Evolutionary conservation across 2,329 filamentous ascomycete species (phyloP), one percentile per base, ranked within the genome.

Genomic region (Aspergillus texensis): DNA sequence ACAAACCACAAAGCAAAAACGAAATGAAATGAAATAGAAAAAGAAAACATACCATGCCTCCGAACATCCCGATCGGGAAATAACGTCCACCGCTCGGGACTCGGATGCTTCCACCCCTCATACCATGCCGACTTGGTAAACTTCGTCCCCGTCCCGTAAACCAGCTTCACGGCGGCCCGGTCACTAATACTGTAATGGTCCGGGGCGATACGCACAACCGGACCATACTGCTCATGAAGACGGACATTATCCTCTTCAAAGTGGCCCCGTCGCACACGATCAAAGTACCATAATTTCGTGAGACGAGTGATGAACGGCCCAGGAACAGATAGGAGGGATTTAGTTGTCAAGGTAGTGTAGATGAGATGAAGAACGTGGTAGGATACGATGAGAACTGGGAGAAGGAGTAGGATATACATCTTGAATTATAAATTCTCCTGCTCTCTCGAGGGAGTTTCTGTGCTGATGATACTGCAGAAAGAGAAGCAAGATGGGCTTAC

Each of bases 131-230:
- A 72, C 63, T 83, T 83, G 26, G 73, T 64, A 30, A 81, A 81
- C 21, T 74, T 74, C 5, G 74, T 78, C 1, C 77, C 76, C 9
- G 75, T 72, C 8, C 79, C 78, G 62, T 83, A 84, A 32, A 84
- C 77, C 0, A 66, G 72, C 60, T 80, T 82, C 2, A 78, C 65
- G 0, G 80, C 81, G 0, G 77, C 69, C 0, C 75, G 71, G 59
- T 83, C 78, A 39, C 75, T 75, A 63, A 86, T 74, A 41, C 79
- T 83, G 60, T 83, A 85, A 9, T 83, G 78, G 21, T 82, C 77
- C 0, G 82, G 83, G 0, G 80, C 81, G 60, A 84, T 78, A 0
- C 83, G 80, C 0, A 85, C 77, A n/a, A 85, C 71, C 0, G 75
- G 64, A 0, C 80, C 81, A 63, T 82, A 79, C 62, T 74, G 70